Base-by-base conservation (phyloP, 2,329 filamentous ascomycete genomes). In the Dothideomycetes sp. region DNA sequence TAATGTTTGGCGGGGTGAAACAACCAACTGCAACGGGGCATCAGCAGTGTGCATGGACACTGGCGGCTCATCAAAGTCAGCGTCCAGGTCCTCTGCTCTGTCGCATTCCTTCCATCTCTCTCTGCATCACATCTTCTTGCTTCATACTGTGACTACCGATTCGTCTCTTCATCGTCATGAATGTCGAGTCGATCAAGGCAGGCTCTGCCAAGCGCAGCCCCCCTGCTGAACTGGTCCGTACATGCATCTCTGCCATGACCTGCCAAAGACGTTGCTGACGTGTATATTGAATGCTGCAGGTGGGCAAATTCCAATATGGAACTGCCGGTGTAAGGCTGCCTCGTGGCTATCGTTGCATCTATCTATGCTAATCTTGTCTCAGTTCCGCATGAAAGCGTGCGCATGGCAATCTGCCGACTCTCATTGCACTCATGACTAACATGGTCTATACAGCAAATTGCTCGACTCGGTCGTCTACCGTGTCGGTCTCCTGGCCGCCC, bases 391-490 rank as follows among this genome's bases (percentile, higher is more conserved):
- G 66, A 81, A 78, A 65, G 76, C 77, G 75, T 79, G 69, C 62
- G 72, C 59, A 45, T 42, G 17, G 17, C n/a, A n/a, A n/a, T n/a
- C n/a, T n/a, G 12, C 38, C 19, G 38, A n/a, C n/a, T n/a, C n/a
- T n/a, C n/a, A n/a, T n/a, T n/a, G n/a, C n/a, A n/a, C n/a, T n/a
- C n/a, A 14, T 32, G 30, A 8, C 30, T 32, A 14, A 32, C 30
- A 32, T 11, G 14, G 14, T 27, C 5, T n/a, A 15, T 5, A 46
- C 53, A 77, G 74, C 43, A 81, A 87, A 53, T 75, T 94, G 41
- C 81, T 96, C 53, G 84, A 93, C 58, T 91, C 86, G 27, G 86
- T 98, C 47, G 77, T 94, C 51, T 95, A 89, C 65, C 81, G 88
- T 34, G 88, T 95, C 49, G 91, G 89, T 37, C 75, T 98, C 45